Evolutionary conservation across 352 stramenopile species (phyloP), one percentile per base, ranked within the genome.

Genomic region (Phytopythium cucurbitacearum): DNA sequence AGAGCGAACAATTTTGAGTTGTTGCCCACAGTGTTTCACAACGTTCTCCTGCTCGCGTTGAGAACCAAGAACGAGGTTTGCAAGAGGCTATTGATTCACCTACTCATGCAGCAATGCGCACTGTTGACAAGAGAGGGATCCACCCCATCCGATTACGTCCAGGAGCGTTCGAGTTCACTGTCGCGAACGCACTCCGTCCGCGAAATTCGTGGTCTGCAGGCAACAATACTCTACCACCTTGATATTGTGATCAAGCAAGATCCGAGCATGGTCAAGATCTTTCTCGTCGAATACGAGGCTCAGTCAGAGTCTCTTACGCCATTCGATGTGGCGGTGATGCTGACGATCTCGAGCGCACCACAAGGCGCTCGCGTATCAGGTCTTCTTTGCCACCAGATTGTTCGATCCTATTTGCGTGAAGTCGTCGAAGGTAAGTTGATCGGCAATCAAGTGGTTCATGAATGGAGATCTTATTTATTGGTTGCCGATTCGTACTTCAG

Each of bases 171-270:
- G 16, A 40, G 48, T 9, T 1, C n/a, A 32, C 5, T 39, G 33
- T 41, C 47, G n/a, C 15, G 40, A n/a, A 21, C 39, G 5, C 13
- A 37, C 6, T 47, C 47, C 9, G 48, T 53, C 3, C 54, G 59
- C 8, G 65, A 79, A 35, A 45, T 79, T 8, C 60, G 62, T 16
- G 56, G 53, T 33, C 47, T 78, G 2, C 66, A 76, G 37, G 80
- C 73, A 12, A 87, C 71, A 5, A 73, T 87, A 40, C 48, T 87
- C 11, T 84, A 85, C 51, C 71, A 87, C 34, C 45, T 82, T 2
- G 73, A 82, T 33, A 67, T 79, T 44, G 62, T 73, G 10, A 50
- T 85, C 46, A 62, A 71, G 28, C 68, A 87, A 41, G 71, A 77
- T 41, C 56, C 77, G 5, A 51, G 33, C 11, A 54, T 87, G 10